Percentiles rank a stretch among this genome's conserved stretches.
phyloP scores from a whole-genome alignment of 179 eudicot genomes.

The Silene vulgaris region DNA sequence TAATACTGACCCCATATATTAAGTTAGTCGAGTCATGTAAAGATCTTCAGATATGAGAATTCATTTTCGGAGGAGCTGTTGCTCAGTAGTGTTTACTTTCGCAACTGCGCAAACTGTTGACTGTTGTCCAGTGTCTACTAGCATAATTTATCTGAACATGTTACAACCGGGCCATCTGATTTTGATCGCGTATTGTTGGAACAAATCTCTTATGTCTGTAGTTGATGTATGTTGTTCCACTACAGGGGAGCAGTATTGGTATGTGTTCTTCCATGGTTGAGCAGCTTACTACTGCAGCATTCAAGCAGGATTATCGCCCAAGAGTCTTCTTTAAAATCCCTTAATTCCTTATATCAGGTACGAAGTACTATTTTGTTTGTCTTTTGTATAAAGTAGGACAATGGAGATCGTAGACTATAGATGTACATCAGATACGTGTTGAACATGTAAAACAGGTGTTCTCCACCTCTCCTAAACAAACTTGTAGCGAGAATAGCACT shows the following conservation, averaged over 20 bases:
- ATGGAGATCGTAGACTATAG: background rate
- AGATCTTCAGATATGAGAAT: background rate
- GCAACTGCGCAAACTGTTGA: background rate
- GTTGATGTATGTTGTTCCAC: background rate
- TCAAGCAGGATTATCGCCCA: slow-evolving; percentile 72
- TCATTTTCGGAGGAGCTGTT: background rate
- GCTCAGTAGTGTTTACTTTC: background rate
- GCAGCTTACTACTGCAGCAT: slow-evolving; percentile 77
- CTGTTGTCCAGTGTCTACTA: background rate
- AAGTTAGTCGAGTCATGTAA: background rate
- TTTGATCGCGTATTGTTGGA: background rate
- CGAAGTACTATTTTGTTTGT: background rate
- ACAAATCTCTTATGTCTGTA: background rate
- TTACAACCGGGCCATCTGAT: background rate
- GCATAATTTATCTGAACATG: background rate
- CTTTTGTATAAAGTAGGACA: background rate
- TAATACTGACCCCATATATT: background rate
- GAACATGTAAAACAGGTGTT: too few species aligned
- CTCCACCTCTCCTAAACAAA: too few species aligned
- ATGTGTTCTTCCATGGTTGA: slow-evolving; percentile 75
- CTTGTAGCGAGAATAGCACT: background rate
- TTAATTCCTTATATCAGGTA: slow-evolving; percentile 75
- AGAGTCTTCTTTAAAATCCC: slow-evolving; percentile 64
- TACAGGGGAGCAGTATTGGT: slow-evolving; percentile 73
- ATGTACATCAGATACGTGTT: background rate